These are phyloP conservation scores for Umbilicus rupestris DNA, from an alignment of 164 flowering plant genomes.

Conservation along the genomic window DNA sequence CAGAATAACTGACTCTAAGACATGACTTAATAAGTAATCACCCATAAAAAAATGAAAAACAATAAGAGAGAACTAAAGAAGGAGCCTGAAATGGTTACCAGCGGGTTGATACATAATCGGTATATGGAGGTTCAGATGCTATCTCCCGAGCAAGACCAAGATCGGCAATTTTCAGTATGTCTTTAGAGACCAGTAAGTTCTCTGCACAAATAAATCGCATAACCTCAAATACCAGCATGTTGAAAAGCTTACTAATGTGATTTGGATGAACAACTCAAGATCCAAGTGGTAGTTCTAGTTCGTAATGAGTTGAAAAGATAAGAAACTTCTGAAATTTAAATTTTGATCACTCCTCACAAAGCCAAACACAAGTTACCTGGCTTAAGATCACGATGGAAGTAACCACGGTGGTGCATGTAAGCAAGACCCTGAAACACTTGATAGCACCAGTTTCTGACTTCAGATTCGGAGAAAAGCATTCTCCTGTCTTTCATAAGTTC, in stretches of 20 bases:
- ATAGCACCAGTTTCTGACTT: conserved; percentile 91
- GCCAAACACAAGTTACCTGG: conserved; percentile 4
- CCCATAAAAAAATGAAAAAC: not conserved
- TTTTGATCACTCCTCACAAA: conserved; percentile 7
- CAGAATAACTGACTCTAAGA: not conserved
- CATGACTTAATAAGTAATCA: not conserved
- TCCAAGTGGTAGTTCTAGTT: not conserved
- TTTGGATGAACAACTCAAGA: not conserved
- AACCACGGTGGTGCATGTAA: conserved; percentile 86
- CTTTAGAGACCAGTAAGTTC: conserved; percentile 73
- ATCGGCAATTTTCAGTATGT: conserved; percentile 78
- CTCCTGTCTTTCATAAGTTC: conserved; percentile 81
- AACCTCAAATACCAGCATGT: not conserved
- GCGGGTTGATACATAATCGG: conserved; percentile 89
- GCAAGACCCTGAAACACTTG: conserved; percentile 98
- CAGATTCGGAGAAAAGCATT: conserved; percentile 71
- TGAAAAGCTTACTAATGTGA: not conserved
- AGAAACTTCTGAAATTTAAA: too few species aligned
- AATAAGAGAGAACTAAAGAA: not conserved
- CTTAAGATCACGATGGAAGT: conserved; percentile 64
- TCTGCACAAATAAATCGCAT: conserved; percentile 24
- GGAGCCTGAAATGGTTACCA: conserved; percentile 35
- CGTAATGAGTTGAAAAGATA: not conserved
- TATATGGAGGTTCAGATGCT: conserved; percentile 69
- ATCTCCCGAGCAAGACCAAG: conserved; percentile 92